Conservation (phyloP, 805 yeast genomes). For the Spencermartinsiella europaea region DNA sequence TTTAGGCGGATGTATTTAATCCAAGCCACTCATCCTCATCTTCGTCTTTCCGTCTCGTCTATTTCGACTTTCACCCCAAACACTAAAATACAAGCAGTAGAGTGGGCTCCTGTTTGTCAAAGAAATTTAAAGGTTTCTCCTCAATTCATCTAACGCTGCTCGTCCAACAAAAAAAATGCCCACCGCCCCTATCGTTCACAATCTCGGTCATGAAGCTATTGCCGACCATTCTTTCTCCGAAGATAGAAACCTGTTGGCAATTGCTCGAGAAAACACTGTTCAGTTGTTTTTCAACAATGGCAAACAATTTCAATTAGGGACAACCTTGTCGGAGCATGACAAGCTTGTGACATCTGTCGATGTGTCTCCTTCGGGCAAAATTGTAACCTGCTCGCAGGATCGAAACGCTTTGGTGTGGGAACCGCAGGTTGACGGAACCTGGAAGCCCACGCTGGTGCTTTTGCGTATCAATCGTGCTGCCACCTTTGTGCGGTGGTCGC, state of each 20-base stretch:
- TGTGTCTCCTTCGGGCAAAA: constrained; percentile 76
- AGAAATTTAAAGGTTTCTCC: background rate
- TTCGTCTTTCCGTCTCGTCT: too few relatives aligned
- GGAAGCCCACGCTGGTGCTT: constrained; percentile 86
- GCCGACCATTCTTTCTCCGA: constrained; percentile 86
- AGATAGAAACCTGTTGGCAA: constrained; percentile 63
- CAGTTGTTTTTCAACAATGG: constrained; percentile 62
- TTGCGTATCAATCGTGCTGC: constrained; percentile 94
- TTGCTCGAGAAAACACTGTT: constrained; percentile 72
- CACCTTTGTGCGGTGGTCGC: constrained; percentile 91
- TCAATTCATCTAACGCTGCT: constrained; percentile 8
- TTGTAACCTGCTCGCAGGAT: constrained; percentile 96
- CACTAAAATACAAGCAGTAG: too few relatives aligned
- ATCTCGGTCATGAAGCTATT: constrained; percentile 75
- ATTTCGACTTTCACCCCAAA: too few relatives aligned
- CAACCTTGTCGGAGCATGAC: constrained; percentile 78
- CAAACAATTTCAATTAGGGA: constrained; percentile 52
- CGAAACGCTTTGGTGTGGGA: constrained; percentile 98
- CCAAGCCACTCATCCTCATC: too few relatives aligned
- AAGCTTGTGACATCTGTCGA: constrained; percentile 94
- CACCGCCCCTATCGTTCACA: constrained; percentile 14
- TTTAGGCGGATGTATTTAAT: too few relatives aligned
- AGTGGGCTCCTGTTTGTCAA: constrained; percentile 31
- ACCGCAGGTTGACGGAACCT: constrained; percentile 52
- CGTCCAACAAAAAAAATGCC: background rate